phyloP scores from a whole-genome alignment of 73 alveolate species.

The Tetrahymena elliotti region DNA sequence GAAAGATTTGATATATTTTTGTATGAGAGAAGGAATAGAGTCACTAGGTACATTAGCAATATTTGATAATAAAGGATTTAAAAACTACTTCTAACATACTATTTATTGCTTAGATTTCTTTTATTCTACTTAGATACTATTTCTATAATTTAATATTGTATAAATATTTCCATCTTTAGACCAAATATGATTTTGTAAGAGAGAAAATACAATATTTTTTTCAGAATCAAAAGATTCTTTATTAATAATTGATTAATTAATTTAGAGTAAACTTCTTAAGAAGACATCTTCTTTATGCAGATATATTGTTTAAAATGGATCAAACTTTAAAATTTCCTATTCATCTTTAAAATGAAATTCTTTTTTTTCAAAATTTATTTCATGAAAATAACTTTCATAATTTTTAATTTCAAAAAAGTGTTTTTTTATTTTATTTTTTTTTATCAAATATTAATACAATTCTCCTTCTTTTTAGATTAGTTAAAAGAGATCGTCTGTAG shows the following conservation, averaged over 20 bases:
- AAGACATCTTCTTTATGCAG: neutral
- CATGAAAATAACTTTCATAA: no score
- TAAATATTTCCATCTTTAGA: neutral
- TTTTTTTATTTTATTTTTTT: neutral
- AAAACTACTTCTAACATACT: neutral
- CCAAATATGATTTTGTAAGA: neutral
- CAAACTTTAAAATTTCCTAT: neutral
- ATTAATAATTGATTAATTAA: neutral
- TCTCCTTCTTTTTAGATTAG: neutral
- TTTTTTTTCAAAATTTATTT: neutral
- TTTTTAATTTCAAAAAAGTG: neutral
- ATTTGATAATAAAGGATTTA: neutral
- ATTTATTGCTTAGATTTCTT: neutral
- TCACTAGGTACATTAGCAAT: neutral
- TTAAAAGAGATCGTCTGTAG: neutral
- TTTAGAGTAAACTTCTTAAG: neutral
- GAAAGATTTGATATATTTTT: neutral
- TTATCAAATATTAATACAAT: neutral
- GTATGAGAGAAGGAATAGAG: neutral
- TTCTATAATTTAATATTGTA: neutral
- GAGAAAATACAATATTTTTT: neutral
- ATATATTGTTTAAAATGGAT: neutral
- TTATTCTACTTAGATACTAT: neutral
- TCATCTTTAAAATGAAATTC: neutral
- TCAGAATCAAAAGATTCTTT: neutral